Evolutionary conservation across 495 filamentous ascomycete genomes (phyloP), one percentile per base, ranked within the genome.

Genomic region (Penicillium bialowiezense): DNA sequence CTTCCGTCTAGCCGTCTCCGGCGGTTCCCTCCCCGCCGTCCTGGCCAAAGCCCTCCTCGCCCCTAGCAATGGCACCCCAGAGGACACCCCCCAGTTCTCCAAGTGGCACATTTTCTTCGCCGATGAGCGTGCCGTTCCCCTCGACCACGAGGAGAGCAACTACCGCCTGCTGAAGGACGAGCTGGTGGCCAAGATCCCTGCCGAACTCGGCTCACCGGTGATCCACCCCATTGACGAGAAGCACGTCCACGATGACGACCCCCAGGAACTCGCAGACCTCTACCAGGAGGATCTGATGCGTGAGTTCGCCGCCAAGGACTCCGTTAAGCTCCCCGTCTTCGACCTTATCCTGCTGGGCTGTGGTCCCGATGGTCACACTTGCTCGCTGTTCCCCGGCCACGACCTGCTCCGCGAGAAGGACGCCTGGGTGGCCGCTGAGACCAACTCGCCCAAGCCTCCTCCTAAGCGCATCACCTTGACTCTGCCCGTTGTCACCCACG

Each of bases 81-180:
- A 85, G 20, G 84, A 89, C 50, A 74, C 70, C 7, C 68, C 90
- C 46, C 74, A 84, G 55, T 97, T 92, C 76, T 74, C 76, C 62
- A 90, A 88, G 62, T 98, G 93, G 93, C 87, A 97, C 57, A 87
- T 98, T 63, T 98, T 97, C 80, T 97, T 96, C 71, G 92, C 92
- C 54, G 93, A 98, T 59, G 93, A 98, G 79, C 89, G 93, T 55
- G 86, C 86, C 21, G 95, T 98, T 23, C 89, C 95, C 8, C 85
- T 97, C 57, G 83, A 91, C 64, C 84, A 97, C 69, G 75, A 78
- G 37, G 95, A 98, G 72, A 96, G 90, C 74, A 98, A 97, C 73
- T 96, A 97, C 71, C 81, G 71, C 35, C 81, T 96, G 7, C 66
- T 98, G 52, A 91, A 96, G 73, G 77, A 82, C 20, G 89, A 96